Percentiles rank a stretch among this genome's conserved stretches.
Evolutionary conservation across 768 basidiomycete genomes (phyloP).

Genomic region (Cystoderma amianthinum): DNA sequence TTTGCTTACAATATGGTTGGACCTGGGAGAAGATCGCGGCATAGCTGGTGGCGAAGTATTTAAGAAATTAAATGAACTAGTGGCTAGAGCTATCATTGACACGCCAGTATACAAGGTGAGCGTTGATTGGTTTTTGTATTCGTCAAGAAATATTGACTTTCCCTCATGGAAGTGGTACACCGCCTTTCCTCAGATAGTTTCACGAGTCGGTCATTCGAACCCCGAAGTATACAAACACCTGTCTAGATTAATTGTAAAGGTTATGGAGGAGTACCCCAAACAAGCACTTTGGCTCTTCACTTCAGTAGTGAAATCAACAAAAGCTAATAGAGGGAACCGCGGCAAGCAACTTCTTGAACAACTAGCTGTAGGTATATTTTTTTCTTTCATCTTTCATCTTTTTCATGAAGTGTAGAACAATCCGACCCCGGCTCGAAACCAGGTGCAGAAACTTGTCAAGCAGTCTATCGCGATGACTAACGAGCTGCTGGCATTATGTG

Average conservation of each 20-base stretch:
- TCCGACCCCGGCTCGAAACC: constrained; percentile 30
- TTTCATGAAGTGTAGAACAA: constrained; percentile 27
- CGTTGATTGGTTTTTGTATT: neutral
- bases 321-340: constrained; percentile 47
- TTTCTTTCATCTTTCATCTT: neutral
- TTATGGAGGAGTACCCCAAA: constrained; percentile 80
- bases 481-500: constrained; percentile 62
- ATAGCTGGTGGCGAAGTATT: constrained; percentile 30
- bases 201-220: constrained; percentile 78
- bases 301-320: constrained; percentile 82
- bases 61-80: constrained; percentile 47
- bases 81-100: constrained; percentile 47
- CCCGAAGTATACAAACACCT: constrained; percentile 53
- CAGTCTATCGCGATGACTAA: constrained; percentile 59
- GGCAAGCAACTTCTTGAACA: constrained; percentile 53
- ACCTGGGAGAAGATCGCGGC: constrained; percentile 62
- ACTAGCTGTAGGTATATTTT: constrained; percentile 39
- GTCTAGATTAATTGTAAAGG: constrained; percentile 56
- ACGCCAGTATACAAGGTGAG: constrained; percentile 78
- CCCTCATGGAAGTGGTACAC: constrained; percentile 77
- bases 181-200: constrained; percentile 95
- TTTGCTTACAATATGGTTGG: constrained; percentile 91
- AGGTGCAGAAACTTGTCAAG: constrained; percentile 42
- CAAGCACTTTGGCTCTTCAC: constrained; percentile 93
- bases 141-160: constrained; percentile 3